Conservation (phyloP, 345 rosid species). For the Firmiana major region DNA sequence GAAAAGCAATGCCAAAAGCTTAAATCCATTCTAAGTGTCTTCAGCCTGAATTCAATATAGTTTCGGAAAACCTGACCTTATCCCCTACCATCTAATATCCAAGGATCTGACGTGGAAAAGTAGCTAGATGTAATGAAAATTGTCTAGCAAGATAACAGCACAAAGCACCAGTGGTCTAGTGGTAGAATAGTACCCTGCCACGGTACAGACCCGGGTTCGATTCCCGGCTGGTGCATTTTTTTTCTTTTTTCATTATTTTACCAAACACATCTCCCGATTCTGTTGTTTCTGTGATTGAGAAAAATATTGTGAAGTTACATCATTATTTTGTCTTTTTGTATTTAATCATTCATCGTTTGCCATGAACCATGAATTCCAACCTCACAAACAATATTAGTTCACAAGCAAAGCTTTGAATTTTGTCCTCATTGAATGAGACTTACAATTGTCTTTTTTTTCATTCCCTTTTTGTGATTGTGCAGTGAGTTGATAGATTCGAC, state of each 20-base stretch:
- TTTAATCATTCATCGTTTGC: background rate
- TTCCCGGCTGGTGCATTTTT: conserved; percentile 47
- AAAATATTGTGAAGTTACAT: background rate
- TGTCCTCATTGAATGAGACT: conserved; percentile 2
- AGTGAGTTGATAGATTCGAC: background rate
- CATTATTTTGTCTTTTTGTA: background rate
- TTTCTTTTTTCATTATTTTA: background rate
- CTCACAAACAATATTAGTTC: background rate
- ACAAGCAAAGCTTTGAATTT: conserved; percentile 1
- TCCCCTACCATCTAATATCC: no score
- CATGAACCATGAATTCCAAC: background rate
- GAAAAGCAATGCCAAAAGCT: background rate
- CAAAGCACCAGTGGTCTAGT: conserved; percentile 71
- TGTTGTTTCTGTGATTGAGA: background rate
- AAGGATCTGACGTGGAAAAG: no score
- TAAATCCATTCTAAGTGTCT: background rate
- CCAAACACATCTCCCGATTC: no score
- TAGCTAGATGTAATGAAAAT: no score
- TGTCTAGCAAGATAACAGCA: no score
- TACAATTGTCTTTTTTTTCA: background rate
- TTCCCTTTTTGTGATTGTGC: conserved; percentile 1
- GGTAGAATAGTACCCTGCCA: conserved; percentile 82
- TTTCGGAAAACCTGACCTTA: background rate
- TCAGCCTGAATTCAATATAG: background rate
- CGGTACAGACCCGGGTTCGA: conserved; percentile 79